Percentiles rank a stretch among this genome's conserved stretches.
phyloP scores from a whole-genome alignment of 768 basidiomycete species.

The Macrocybe gigantea region DNA sequence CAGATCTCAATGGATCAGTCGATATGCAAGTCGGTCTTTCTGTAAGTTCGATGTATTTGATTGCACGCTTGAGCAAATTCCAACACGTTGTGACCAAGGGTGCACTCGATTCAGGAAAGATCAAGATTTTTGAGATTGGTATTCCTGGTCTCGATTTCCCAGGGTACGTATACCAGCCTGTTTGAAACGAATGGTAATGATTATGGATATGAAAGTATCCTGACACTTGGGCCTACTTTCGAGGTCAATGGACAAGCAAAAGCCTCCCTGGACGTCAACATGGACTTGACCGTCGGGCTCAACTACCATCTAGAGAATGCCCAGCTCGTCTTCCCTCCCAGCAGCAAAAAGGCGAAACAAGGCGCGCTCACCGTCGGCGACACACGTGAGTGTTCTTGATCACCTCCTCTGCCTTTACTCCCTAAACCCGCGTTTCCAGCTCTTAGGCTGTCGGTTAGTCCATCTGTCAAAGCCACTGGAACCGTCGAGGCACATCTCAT shows the following conservation, averaged over 20 bases:
- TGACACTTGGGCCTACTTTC: slow-evolving; percentile 44
- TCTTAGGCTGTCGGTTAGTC: slow-evolving; percentile 33
- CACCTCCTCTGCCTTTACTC: background rate
- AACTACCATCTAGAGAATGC: slow-evolving; percentile 37
- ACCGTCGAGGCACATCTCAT: slow-evolving; percentile 42
- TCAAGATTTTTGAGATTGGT: slow-evolving; percentile 32
- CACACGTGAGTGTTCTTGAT: slow-evolving; percentile 30
- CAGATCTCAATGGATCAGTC: slow-evolving; percentile 32
- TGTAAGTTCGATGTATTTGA: slow-evolving; percentile 15
- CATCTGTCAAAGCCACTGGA: slow-evolving; percentile 34
- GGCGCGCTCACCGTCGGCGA: slow-evolving; percentile 29
- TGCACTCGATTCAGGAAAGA: slow-evolving; percentile 34
- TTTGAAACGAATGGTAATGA: background rate
- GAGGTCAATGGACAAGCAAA: slow-evolving; percentile 31
- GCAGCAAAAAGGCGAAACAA: slow-evolving; percentile 11
- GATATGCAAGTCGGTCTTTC: slow-evolving; percentile 28
- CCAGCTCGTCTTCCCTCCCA: slow-evolving; percentile 38
- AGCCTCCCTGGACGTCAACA: slow-evolving; percentile 28
- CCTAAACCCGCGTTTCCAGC: slow-evolving; percentile 17
- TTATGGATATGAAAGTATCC: slow-evolving; percentile 22
- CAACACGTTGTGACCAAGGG: slow-evolving; percentile 16
- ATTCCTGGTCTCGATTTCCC: slow-evolving; percentile 47
- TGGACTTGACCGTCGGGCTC: slow-evolving; percentile 35
- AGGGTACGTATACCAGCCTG: slow-evolving; percentile 24
- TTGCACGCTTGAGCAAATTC: background rate